A percentile compares a stretch with the other conserved stretches of the same genome.
phyloP scores from a whole-genome alignment of 106 monocot genomes.

The Iris macrosiphon region DNA sequence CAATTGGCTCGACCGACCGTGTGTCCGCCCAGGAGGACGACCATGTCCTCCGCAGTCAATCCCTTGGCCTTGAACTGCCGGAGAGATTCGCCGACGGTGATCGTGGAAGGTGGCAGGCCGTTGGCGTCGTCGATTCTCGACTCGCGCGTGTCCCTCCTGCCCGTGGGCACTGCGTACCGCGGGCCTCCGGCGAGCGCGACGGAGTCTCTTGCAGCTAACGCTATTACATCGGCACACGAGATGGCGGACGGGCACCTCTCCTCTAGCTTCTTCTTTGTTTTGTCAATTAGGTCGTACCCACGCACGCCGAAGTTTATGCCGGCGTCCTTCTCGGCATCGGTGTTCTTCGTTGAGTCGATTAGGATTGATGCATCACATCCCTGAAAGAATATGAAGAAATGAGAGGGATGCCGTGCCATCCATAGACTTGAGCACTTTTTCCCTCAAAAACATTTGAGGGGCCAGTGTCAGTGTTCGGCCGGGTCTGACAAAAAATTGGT shows the following conservation, averaged over 20 bases:
- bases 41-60: slow-evolving; percentile 30
- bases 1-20: slow-evolving; percentile 30
- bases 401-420: too few species aligned
- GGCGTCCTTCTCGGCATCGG: slow-evolving; percentile 25
- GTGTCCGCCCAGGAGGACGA: slow-evolving; percentile 29
- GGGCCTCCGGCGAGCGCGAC: slow-evolving; percentile 21
- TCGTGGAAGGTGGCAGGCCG: slow-evolving; percentile 13
- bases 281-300: slow-evolving; percentile 28
- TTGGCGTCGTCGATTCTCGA: slow-evolving; percentile 19
- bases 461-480: too few species aligned
- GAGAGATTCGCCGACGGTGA: slow-evolving; percentile 12
- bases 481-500: too few species aligned
- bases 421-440: too few species aligned
- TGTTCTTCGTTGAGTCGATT: slow-evolving; percentile 20
- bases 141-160: slow-evolving; percentile 32
- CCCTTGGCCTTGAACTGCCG: slow-evolving; percentile 20
- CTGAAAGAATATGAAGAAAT: too few species aligned
- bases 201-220: slow-evolving; percentile 20
- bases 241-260: slow-evolving; percentile 18
- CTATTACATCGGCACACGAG: slow-evolving; percentile 20
- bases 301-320: slow-evolving; percentile 32
- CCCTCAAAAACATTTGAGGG: too few species aligned
- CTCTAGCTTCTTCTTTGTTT: slow-evolving; percentile 25
- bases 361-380: slow-evolving; percentile 47
- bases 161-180: slow-evolving; percentile 33